A percentile compares a stretch with the other conserved stretches of the same genome.
These are phyloP conservation scores for Phytophthora aleatoria DNA, from an alignment of 352 stramenopile genomes.

Conservation along the genomic window DNA sequence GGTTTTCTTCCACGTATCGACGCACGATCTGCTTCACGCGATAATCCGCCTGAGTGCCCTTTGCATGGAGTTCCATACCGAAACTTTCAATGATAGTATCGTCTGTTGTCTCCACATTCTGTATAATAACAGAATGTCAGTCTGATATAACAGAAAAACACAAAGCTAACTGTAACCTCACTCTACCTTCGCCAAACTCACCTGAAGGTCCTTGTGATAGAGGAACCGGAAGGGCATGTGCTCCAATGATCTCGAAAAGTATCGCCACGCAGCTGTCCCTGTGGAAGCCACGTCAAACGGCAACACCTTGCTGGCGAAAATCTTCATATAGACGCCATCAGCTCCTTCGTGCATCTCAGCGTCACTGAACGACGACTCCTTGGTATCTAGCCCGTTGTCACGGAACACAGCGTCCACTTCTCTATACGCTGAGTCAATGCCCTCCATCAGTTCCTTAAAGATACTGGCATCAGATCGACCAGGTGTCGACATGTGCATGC, in stretches of 20 bases:
- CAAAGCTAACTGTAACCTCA: too few species aligned
- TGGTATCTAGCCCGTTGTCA: slow-evolving; percentile 37
- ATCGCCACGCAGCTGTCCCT: slow-evolving; percentile 48
- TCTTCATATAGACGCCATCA: slow-evolving; percentile 49
- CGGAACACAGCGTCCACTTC: slow-evolving; percentile 49
- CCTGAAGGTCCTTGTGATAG: slow-evolving; percentile 49
- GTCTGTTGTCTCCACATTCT: slow-evolving; percentile 44
- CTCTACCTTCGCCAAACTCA: slow-evolving; percentile 15
- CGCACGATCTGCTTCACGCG: slow-evolving; percentile 61
- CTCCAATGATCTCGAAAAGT: slow-evolving; percentile 52
- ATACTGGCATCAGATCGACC: slow-evolving; percentile 38
- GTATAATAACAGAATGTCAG: slow-evolving; percentile 11
- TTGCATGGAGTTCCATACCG: slow-evolving; percentile 53
- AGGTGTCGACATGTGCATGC: slow-evolving; percentile 32
- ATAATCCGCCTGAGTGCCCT: slow-evolving; percentile 56
- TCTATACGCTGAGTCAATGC: slow-evolving; percentile 42
- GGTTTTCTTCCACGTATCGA: slow-evolving; percentile 50
- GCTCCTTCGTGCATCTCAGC: slow-evolving; percentile 45
- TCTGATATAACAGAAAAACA: background rate
- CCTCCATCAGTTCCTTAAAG: slow-evolving; percentile 45
- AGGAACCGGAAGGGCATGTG: slow-evolving; percentile 48
- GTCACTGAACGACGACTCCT: slow-evolving; percentile 43
- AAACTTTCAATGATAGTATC: slow-evolving; percentile 70
- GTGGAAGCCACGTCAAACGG: slow-evolving; percentile 48
- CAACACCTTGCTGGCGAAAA: slow-evolving; percentile 57